Base-by-base conservation (phyloP, 306 rosid genomes). In the Ziziphus jujuba region DNA sequence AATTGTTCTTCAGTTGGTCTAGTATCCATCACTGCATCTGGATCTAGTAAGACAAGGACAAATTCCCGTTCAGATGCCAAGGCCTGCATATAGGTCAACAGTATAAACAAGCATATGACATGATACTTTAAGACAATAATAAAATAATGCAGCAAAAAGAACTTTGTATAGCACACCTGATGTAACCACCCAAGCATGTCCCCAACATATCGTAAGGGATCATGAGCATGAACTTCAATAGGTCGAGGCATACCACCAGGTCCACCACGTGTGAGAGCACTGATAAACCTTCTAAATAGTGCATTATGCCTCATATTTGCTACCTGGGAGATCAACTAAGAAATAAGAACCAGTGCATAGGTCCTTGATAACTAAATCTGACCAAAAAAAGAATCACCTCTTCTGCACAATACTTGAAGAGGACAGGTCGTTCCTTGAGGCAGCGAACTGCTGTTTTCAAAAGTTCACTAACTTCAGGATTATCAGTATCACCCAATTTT, bases 151-250 rank as follows among this genome's bases (percentile, higher is more conserved):
- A 65, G 64, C 56, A 61, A 70, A 71, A 28, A 61, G 66, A 55
- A 40, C 67, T 70, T 56, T 70, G 75, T 66, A 55, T 71, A n/a
- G n/a, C 72, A 66, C 66, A 88, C 96, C 87, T 93, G 99, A 87
- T 93, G 99, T 65, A 93, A 74, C 97, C 97, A 93, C 52, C 97
- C 97, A 31, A 93, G 83, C 99, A 93, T 93, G 77, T 93, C 96
- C 52, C 97, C 90, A 19, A 93, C 96, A 79, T 93, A 93, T 71
- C 99, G 87, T 67, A 93, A 78, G 63, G 97, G 97, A 75, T 93
- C 99, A 79, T 93, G 96, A 66, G 99, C 99, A 66, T 93, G 99
- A 64, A 93, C 97, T 85, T 93, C 99, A 79, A 93, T 93, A n/a
- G 99, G 99, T 31, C 99, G 95, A 59, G 99, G 97, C 87, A 93